Percentiles rank a stretch among this genome's conserved stretches.
Conservation (phyloP, 1,284 basidiomycete genomes). For the Dichomitus squalens region DNA sequence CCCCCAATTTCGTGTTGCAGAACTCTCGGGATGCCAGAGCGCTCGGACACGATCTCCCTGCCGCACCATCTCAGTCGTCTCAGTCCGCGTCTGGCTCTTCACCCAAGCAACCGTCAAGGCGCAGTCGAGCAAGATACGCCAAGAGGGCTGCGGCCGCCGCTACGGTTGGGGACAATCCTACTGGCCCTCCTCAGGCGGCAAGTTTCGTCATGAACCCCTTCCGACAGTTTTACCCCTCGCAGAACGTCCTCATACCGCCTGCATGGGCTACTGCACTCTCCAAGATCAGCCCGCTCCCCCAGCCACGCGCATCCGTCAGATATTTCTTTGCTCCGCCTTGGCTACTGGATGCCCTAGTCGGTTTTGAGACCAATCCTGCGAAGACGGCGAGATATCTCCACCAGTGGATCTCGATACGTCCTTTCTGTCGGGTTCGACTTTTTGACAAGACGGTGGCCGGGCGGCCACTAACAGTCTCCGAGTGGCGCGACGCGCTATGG, state of each 20-base stretch:
- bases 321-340: too few relatives aligned
- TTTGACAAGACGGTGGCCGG: conserved; percentile 1
- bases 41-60: too few relatives aligned
- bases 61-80: too few relatives aligned
- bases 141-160: too few relatives aligned
- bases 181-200: too few relatives aligned
- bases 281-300: not conserved
- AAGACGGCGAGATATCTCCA: not conserved
- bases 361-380: too few relatives aligned
- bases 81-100: too few relatives aligned
- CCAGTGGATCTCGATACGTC: not conserved
- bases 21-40: too few relatives aligned
- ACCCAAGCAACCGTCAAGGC: not conserved
- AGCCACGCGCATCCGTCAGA: too few relatives aligned
- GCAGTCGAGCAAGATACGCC: not conserved
- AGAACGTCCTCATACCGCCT: not conserved
- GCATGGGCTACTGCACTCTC: not conserved
- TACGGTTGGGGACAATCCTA: too few relatives aligned
- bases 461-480: not conserved
- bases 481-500: conserved; percentile 1
- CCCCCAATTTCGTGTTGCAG: not conserved
- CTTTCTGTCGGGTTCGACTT: not conserved
- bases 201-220: not conserved
- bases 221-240: not conserved
- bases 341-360: too few relatives aligned